Evolutionary conservation across 306 rosid genomes (phyloP).

Genomic region (Begonia peltatifolia): DNA sequence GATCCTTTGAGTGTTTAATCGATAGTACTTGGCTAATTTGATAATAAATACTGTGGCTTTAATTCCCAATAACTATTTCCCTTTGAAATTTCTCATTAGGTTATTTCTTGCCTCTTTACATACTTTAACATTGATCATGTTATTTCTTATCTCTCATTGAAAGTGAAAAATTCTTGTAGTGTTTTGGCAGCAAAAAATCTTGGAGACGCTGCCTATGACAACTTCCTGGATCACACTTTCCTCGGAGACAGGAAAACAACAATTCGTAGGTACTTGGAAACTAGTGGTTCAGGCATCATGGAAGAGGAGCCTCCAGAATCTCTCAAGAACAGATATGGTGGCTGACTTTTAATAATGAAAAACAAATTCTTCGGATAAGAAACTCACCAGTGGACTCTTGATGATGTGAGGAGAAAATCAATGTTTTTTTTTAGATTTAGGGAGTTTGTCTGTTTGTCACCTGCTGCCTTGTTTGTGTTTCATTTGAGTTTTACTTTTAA

Average conservation of each 20-base stretch:
- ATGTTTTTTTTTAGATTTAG: no score
- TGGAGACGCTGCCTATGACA: slow-evolving; percentile 41
- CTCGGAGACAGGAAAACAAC: slow-evolving; percentile 89
- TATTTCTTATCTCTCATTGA: slow-evolving; percentile 8
- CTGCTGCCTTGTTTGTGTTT: no score
- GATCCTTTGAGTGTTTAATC: no score
- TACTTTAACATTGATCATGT: neutral
- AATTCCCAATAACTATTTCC: no score
- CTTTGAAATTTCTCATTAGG: no score
- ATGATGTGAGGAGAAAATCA: no score
- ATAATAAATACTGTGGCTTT: no score
- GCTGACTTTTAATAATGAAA: slow-evolving; percentile 25
- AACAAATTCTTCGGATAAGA: no score
- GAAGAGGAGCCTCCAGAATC: slow-evolving; percentile 92
- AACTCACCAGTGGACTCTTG: no score
- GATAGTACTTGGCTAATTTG: no score
- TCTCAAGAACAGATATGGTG: slow-evolving; percentile 69
- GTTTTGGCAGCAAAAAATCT: slow-evolving; percentile 78
- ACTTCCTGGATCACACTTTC: slow-evolving; percentile 82
- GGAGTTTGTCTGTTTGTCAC: no score
- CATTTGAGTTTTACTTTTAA: no score
- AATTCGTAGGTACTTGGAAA: slow-evolving; percentile 54
- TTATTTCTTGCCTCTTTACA: neutral
- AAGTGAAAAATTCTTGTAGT: slow-evolving; percentile 20
- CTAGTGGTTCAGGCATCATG: slow-evolving; percentile 77